A percentile compares a stretch with the other conserved stretches of the same genome.
These are phyloP conservation scores for Moesziomyces parantarcticus DNA, from an alignment of 1,284 basidiomycete species.

Conservation along the genomic window DNA sequence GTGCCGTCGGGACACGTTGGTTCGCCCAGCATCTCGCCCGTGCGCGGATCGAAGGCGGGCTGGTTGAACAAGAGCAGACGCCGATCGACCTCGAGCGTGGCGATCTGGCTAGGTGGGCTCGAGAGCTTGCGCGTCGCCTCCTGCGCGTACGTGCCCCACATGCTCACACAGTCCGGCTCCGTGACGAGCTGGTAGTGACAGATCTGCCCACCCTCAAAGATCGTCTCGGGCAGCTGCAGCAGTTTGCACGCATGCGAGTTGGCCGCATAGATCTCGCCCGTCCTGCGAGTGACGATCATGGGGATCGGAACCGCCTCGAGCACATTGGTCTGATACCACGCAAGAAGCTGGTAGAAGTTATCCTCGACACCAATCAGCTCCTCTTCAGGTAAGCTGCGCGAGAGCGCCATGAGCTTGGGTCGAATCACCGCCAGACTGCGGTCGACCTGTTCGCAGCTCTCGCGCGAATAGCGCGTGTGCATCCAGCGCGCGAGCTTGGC, in stretches of 20 bases:
- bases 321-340: conserved; percentile 41
- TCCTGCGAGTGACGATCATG: conserved; percentile 34
- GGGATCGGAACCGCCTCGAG: conserved; percentile 36
- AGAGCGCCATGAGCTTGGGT: conserved; percentile 37
- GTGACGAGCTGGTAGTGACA: conserved; percentile 44
- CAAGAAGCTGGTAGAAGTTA: conserved; percentile 28
- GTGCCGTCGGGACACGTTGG: conserved; percentile 27
- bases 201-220: conserved; percentile 44
- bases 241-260: conserved; percentile 33
- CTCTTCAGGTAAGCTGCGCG: conserved; percentile 27
- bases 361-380: conserved; percentile 47
- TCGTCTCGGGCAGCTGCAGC: conserved; percentile 29
- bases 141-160: conserved; percentile 38
- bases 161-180: conserved; percentile 28
- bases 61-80: conserved; percentile 36
- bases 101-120: conserved; percentile 11
- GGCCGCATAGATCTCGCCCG: conserved; percentile 49
- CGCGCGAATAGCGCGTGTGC: conserved; percentile 37
- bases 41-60: conserved; percentile 36
- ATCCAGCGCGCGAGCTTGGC: conserved; percentile 52
- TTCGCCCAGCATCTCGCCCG: conserved; percentile 35
- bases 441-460: conserved; percentile 38
- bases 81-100: conserved; percentile 33
- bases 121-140: conserved; percentile 16
- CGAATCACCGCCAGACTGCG: conserved; percentile 27